Evolutionary conservation across 139 green algal genomes (phyloP), one percentile per base, ranked within the genome.

Genomic region (Coccomyxa sp.): DNA sequence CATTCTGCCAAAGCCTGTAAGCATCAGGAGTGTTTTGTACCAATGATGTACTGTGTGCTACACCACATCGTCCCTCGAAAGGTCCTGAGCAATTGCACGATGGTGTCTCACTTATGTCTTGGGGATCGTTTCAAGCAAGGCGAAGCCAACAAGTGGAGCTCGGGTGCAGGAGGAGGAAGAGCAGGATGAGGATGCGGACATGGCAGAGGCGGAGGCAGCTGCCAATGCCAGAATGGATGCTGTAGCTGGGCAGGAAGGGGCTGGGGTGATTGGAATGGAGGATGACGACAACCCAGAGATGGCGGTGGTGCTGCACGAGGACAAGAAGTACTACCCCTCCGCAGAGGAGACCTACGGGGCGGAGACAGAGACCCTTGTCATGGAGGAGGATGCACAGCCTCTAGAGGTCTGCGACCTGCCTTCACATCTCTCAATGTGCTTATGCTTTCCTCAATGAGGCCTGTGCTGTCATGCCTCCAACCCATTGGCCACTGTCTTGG

Each of bases 241-340:
- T 50, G 76, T 71, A 22, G 79, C 75, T 76, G 41, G 64, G 70
- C 75, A 77, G 77, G 81, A 83, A n/a, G 80, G 78, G 54, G 82
- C 78, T 37, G 78, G 74, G 8, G 77, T 73, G n/a, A 8, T 72
- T 73, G 82, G 81, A 2, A 87, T 92, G 37, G 85, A 83, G n/a
- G 88, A 92, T 24, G 86, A 87, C 27, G 89, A 90, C 40, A 68
- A 18, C 50, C 2, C 85, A 31, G 88, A 84, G 40, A 90, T 75
- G 8, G 77, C 84, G 36, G 86, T 99, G 2, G 91, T 99, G 2
- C 85, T 99, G 27, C 89, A 94, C 24, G 97, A 99, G 82, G 97
- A 99, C 89, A 99, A 99, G 72, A 98, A 99, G 88, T 98, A 99
- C 83, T 99, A 99, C 83, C 93, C 96, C 16, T 93, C 89, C 22